These are phyloP conservation scores for Pseudopyricularia javanii DNA, from an alignment of 2,329 filamentous ascomycete genomes.

Conservation along the genomic window DNA sequence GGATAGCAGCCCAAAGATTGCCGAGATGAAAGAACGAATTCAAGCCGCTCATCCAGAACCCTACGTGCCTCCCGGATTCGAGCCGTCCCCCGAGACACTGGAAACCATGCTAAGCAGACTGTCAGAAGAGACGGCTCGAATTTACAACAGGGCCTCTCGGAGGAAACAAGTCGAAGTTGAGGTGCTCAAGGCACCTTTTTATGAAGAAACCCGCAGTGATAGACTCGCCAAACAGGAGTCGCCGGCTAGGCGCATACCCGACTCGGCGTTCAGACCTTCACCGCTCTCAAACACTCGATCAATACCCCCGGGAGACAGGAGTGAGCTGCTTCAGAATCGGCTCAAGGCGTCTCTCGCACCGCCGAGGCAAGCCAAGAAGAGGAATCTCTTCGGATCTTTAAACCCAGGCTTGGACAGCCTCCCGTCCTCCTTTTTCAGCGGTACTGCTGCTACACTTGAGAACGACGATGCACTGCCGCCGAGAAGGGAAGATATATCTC, in stretches of 20 bases:
- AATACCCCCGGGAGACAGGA: not conserved
- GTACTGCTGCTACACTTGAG: not conserved
- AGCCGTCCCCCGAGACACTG: constrained; percentile 10
- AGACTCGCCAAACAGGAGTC: not conserved
- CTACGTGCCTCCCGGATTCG: constrained; percentile 27
- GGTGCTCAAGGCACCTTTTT: constrained; percentile 37
- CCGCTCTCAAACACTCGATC: not conserved
- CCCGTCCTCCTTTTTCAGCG: constrained; percentile 6
- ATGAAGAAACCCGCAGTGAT: constrained; percentile 16
- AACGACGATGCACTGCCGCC: not conserved
- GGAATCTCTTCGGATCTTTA: not conserved
- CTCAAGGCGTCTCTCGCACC: not conserved
- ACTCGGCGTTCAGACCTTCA: not conserved
- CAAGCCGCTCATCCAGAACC: constrained; percentile 31
- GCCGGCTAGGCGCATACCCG: not conserved
- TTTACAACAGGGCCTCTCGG: constrained; percentile 16
- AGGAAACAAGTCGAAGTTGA: constrained; percentile 29
- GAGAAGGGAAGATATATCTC: not conserved
- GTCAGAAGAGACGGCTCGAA: not conserved
- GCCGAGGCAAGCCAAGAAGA: not conserved
- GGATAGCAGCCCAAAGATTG: constrained; percentile 27
- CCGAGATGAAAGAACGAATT: constrained; percentile 31
- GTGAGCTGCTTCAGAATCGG: not conserved
- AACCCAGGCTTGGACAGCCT: constrained; percentile 9
- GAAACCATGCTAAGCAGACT: not conserved